Evolutionary conservation across 2,329 filamentous ascomycete species (phyloP).

Genomic region (Xylaria sp.): DNA sequence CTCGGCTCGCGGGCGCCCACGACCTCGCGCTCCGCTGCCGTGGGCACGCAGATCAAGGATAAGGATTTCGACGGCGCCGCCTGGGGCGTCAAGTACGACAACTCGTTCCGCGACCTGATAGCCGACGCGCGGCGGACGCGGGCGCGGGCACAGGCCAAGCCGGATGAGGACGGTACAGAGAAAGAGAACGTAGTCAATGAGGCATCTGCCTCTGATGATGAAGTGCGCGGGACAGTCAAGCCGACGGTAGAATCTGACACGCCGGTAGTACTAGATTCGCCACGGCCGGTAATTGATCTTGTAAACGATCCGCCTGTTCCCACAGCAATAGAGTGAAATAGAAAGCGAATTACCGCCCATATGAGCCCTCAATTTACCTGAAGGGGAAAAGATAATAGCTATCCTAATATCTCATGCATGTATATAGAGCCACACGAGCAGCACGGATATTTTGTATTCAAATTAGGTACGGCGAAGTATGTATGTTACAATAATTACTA

Average conservation of each 20-base stretch:
- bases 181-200: constrained; percentile 29
- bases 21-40: constrained; percentile 52
- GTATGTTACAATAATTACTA: constrained; percentile 19
- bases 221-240: constrained; percentile 21
- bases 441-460: constrained; percentile 22
- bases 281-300: background rate
- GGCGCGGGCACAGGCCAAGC: constrained; percentile 52
- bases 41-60: constrained; percentile 72
- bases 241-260: constrained; percentile 27
- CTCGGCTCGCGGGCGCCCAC: constrained; percentile 71
- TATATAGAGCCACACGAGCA: constrained; percentile 5
- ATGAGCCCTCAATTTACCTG: background rate
- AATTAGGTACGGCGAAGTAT: constrained; percentile 7
- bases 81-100: constrained; percentile 79
- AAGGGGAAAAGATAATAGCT: background rate
- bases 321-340: background rate
- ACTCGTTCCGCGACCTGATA: constrained; percentile 83
- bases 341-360: constrained; percentile 14
- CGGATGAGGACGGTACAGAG: constrained; percentile 38
- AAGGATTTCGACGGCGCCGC: constrained; percentile 88
- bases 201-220: constrained; percentile 33
- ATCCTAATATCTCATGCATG: constrained; percentile 5
- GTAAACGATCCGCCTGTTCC: background rate
- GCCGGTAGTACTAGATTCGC: constrained; percentile 2
- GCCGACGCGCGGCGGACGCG: constrained; percentile 74